These are phyloP conservation scores for Primulina huaijiensis DNA, from an alignment of 257 asterid genomes.

Conservation along the genomic window DNA sequence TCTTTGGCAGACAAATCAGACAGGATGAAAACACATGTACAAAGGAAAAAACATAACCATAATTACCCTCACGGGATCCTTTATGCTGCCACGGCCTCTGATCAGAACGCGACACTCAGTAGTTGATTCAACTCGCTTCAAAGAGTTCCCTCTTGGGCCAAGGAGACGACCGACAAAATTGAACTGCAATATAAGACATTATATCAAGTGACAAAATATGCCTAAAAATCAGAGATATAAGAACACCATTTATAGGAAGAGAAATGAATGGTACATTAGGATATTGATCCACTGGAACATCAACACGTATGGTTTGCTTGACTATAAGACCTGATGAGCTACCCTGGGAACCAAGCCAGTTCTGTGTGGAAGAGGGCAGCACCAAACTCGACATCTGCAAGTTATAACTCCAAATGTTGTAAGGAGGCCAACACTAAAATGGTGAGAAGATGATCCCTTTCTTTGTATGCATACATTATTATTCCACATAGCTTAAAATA, in stretches of 20 bases:
- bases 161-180: constrained; percentile 99
- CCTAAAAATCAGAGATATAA: constrained; percentile 16
- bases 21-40: neutral
- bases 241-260: constrained; percentile 21
- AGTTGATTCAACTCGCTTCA: constrained; percentile 91
- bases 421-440: constrained; percentile 27
- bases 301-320: constrained; percentile 87
- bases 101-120: constrained; percentile 97
- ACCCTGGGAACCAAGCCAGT: constrained; percentile 85
- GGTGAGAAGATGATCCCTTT: constrained; percentile 19
- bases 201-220: constrained; percentile 16
- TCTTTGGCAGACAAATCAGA: constrained; percentile 2
- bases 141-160: constrained; percentile 99
- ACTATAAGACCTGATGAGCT: constrained; percentile 87
- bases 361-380: constrained; percentile 74
- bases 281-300: constrained; percentile 87
- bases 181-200: constrained; percentile 50
- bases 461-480: constrained; percentile 11
- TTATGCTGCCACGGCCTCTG: constrained; percentile 98
- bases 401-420: constrained; percentile 34
- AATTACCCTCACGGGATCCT: constrained; percentile 87
- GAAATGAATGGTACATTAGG: constrained; percentile 57
- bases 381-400: constrained; percentile 79
- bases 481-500: neutral
- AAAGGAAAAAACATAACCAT: neutral